These are phyloP conservation scores for Fusarium hainanense DNA, from an alignment of 2,329 filamentous ascomycete species.

Conservation along the genomic window DNA sequence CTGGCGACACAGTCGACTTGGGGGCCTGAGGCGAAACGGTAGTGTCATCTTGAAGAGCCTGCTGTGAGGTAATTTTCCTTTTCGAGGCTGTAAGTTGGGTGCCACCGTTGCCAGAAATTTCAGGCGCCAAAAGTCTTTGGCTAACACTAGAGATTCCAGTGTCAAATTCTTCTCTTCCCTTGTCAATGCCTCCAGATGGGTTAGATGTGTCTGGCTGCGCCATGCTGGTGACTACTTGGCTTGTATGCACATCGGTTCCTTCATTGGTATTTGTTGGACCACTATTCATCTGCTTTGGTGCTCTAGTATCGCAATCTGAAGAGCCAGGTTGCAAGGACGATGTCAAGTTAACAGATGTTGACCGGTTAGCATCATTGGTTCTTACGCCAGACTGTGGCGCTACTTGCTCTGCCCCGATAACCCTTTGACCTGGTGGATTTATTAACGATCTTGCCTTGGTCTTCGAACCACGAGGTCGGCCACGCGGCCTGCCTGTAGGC, in stretches of 20 bases:
- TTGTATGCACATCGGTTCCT: background rate
- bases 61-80: conserved; percentile 17
- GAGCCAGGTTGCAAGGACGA: conserved; percentile 1
- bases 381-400: conserved; percentile 40
- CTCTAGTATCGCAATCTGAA: conserved; percentile 19
- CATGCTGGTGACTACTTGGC: background rate
- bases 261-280: background rate
- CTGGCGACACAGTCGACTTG: background rate
- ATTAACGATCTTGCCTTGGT: conserved; percentile 52
- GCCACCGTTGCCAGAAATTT: background rate
- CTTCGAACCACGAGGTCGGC: conserved; percentile 60
- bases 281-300: background rate
- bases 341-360: background rate
- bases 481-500: conserved; percentile 48
- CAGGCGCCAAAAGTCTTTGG: background rate
- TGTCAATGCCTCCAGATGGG: background rate
- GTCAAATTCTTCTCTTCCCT: background rate
- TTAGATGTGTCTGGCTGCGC: background rate
- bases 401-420: conserved; percentile 41
- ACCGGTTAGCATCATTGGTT: background rate
- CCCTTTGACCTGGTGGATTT: conserved; percentile 8
- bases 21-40: conserved; percentile 1
- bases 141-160: background rate
- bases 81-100: conserved; percentile 12
- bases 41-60: background rate